phyloP scores from a whole-genome alignment of 2,329 filamentous ascomycete species.

The Teratosphaeria destructans region DNA sequence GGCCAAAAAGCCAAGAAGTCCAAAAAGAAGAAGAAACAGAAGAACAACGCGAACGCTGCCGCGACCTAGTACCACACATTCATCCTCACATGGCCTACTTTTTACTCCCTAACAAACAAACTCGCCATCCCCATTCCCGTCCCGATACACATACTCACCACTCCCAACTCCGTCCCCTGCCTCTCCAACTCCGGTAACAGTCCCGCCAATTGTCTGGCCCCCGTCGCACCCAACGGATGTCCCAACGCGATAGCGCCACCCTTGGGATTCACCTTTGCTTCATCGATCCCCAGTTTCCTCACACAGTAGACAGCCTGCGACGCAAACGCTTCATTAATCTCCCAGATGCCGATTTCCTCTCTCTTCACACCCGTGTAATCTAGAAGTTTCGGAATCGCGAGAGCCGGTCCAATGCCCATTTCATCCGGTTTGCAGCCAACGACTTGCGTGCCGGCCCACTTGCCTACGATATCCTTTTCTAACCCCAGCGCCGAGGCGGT shows the following conservation, averaged over 20 bases:
- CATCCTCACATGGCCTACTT: background rate
- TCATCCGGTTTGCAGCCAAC: slow-evolving; percentile 77
- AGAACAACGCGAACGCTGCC: background rate
- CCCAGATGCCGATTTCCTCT: slow-evolving; percentile 72
- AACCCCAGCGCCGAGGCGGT: slow-evolving; percentile 67
- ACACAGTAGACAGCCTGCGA: slow-evolving; percentile 60
- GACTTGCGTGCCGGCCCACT: slow-evolving; percentile 67
- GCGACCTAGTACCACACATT: background rate
- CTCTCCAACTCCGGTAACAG: slow-evolving; percentile 60
- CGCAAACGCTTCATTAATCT: slow-evolving; percentile 78
- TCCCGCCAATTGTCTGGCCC: slow-evolving; percentile 68
- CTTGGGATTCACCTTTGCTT: slow-evolving; percentile 74
- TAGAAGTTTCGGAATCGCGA: slow-evolving; percentile 79
- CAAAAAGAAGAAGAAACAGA: slow-evolving; percentile 24
- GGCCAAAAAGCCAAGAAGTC: slow-evolving; percentile 40
- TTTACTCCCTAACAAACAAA: slow-evolving; percentile 39
- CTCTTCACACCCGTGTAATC: slow-evolving; percentile 53
- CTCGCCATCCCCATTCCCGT: slow-evolving; percentile 45
- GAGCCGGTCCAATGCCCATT: slow-evolving; percentile 83
- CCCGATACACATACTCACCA: slow-evolving; percentile 75
- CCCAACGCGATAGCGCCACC: slow-evolving; percentile 91
- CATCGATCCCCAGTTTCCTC: slow-evolving; percentile 56
- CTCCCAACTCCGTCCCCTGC: slow-evolving; percentile 61
- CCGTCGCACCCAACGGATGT: slow-evolving; percentile 82
- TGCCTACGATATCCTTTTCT: slow-evolving; percentile 59